Evolutionary conservation across 2,329 filamentous ascomycete species (phyloP).

Genomic region (Venturia aucupariae): DNA sequence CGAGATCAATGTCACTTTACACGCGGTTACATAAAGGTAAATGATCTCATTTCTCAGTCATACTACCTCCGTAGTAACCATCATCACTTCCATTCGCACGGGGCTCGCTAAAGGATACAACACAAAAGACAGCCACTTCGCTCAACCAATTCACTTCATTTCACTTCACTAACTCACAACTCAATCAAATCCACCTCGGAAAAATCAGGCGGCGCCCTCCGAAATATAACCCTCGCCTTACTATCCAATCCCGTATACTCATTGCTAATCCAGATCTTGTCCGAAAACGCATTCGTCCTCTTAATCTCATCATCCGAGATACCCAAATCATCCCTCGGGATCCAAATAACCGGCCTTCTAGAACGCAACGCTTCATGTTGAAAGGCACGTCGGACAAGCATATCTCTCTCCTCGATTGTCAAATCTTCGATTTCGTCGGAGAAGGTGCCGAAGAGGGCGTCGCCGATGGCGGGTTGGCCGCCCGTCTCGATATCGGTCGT

Average conservation of each 20-base stretch:
- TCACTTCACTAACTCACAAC: constrained; percentile 30
- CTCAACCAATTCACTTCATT: too few relatives aligned
- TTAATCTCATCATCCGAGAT: constrained; percentile 86
- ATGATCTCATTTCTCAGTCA: too few relatives aligned
- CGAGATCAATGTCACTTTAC: too few relatives aligned
- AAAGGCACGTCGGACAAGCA: constrained; percentile 78
- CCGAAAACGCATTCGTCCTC: constrained; percentile 64
- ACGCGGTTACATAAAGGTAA: too few relatives aligned
- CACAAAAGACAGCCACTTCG: too few relatives aligned
- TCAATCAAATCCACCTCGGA: constrained; percentile 81
- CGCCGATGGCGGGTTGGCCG: constrained; percentile 46
- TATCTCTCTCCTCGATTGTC: constrained; percentile 79
- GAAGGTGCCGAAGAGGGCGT: constrained; percentile 76
- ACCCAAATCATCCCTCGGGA: constrained; percentile 82
- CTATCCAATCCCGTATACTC: constrained; percentile 78
- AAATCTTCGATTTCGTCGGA: constrained; percentile 93
- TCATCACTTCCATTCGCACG: too few relatives aligned
- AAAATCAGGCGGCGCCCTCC: constrained; percentile 79
- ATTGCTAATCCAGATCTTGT: constrained; percentile 83
- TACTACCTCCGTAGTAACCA: too few relatives aligned
- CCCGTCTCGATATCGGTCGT: not conserved
- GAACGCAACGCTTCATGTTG: constrained; percentile 81
- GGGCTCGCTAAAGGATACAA: too few relatives aligned
- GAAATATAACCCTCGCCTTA: constrained; percentile 74
- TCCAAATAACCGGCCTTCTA: constrained; percentile 81